phyloP scores from a whole-genome alignment of 2,329 filamentous ascomycete genomes.

The Thelonectria blattea region DNA sequence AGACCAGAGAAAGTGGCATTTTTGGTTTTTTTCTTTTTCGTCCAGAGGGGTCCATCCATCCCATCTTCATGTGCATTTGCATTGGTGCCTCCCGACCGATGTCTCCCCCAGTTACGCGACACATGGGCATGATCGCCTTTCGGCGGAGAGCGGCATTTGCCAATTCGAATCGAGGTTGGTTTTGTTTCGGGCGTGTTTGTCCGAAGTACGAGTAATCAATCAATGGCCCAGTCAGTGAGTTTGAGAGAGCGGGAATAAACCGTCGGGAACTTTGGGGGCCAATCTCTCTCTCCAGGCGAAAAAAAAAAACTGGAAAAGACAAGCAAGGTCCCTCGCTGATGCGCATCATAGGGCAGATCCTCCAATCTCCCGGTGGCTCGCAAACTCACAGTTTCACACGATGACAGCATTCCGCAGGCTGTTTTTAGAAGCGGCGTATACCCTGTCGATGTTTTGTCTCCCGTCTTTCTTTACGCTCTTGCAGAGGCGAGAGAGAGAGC shows the following conservation, averaged over 20 bases:
- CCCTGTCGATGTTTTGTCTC: conserved; percentile 15
- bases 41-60: background rate
- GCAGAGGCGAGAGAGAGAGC: too few relatives aligned
- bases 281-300: conserved; percentile 3
- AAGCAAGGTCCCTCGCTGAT: conserved; percentile 23
- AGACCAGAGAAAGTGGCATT: too few relatives aligned
- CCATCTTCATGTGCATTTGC: too few relatives aligned
- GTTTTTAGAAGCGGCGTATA: conserved; percentile 30
- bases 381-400: conserved; percentile 2
- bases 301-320: too few relatives aligned
- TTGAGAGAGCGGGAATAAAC: background rate
- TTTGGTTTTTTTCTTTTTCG: background rate
- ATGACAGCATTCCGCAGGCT: conserved; percentile 26
- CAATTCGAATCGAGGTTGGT: too few relatives aligned
- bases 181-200: too few relatives aligned
- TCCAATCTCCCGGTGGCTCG: conserved; percentile 28
- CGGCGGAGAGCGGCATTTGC: background rate
- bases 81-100: too few relatives aligned
- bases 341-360: conserved; percentile 33
- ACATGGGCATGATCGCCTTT: too few relatives aligned
- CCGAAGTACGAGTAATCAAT: too few relatives aligned
- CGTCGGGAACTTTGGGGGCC: background rate
- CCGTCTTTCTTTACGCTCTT: too few relatives aligned
- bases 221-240: too few relatives aligned
- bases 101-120: too few relatives aligned